A percentile compares a stretch with the other conserved stretches of the same genome.
These are phyloP conservation scores for Trametes elegans DNA, from an alignment of 768 basidiomycete genomes.

Conservation along the genomic window DNA sequence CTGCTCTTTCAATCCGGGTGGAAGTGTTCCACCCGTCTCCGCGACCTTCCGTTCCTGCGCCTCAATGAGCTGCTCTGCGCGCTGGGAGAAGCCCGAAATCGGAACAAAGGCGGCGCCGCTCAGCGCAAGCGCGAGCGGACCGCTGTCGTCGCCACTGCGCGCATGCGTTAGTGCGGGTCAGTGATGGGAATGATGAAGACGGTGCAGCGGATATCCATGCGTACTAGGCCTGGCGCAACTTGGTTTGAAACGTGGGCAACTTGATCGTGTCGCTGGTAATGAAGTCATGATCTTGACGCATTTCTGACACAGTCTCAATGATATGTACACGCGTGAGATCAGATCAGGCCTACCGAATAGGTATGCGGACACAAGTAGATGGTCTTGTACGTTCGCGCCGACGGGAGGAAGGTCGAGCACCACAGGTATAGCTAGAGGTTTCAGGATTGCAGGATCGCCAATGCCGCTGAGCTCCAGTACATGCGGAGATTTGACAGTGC, in stretches of 20 bases:
- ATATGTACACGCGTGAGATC: background rate
- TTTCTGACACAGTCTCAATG: background rate
- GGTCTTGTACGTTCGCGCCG: conserved; percentile 48
- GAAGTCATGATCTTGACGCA: conserved; percentile 1
- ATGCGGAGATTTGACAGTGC: conserved; percentile 44
- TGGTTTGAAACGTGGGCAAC: background rate
- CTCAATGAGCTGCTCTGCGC: background rate
- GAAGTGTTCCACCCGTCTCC: background rate
- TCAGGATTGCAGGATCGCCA: conserved; percentile 36
- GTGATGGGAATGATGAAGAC: background rate
- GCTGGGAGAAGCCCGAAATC: background rate
- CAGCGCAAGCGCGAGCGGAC: background rate
- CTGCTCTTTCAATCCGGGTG: conserved; percentile 26
- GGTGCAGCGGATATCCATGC: background rate
- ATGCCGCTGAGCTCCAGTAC: conserved; percentile 51
- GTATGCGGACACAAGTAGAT: conserved; percentile 26
- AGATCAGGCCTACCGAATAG: conserved; percentile 20
- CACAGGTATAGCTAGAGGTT: conserved; percentile 33
- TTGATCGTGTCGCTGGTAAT: conserved; percentile 8
- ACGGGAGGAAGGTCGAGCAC: conserved; percentile 44
- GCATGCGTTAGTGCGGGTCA: background rate
- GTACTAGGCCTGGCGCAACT: conserved; percentile 5
- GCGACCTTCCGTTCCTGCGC: background rate
- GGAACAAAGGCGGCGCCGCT: conserved; percentile 8
- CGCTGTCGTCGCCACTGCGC: background rate